Base-by-base conservation (phyloP, 768 basidiomycete species). In the Mycena floridula region DNA sequence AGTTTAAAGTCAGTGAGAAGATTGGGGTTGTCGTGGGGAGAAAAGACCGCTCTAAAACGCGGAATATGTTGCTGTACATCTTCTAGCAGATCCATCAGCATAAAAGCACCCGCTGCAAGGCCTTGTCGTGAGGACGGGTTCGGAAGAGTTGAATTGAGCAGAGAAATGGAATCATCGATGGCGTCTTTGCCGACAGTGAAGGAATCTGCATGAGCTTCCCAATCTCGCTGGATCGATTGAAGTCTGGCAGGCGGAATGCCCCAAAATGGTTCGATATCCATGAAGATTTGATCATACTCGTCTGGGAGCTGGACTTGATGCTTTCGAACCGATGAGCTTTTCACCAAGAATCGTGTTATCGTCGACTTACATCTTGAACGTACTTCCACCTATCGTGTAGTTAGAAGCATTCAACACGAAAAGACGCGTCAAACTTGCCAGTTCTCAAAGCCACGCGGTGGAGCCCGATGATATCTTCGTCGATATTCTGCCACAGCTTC, bases 271-370 rank as follows among this genome's bases (percentile, higher is more conserved):
- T 66, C 59, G 7, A 76, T 49, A 47, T 73, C 66, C 13, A 48
- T 54, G 48, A 60, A 50, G 42, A 79, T 76, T 43, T 72, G 69
- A 52, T 78, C 75, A 51, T 77, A 79, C 47, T 77, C 77, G 52
- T 78, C 76, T 6, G 70, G 69, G 7, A 78, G 61, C 41, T 68
- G 69, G 16, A 79, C 69, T 27, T 72, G 59, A 52, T 77, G 54
- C n/a, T n/a, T n/a, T n/a, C n/a, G n/a, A n/a, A n/a, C n/a, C n/a
- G n/a, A n/a, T n/a, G n/a, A n/a, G n/a, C n/a, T n/a, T n/a, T n/a
- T n/a, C n/a, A n/a, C n/a, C n/a, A n/a, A n/a, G n/a, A n/a, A n/a
- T n/a, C n/a, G n/a, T 35, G 32, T 35, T 35, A 7, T 13, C 32
- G n/a, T n/a, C n/a, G n/a, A n/a, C n/a, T n/a, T n/a, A n/a, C n/a